Conservation (phyloP, 176 grass and related monocot species). For the Oryza meridionalis region DNA sequence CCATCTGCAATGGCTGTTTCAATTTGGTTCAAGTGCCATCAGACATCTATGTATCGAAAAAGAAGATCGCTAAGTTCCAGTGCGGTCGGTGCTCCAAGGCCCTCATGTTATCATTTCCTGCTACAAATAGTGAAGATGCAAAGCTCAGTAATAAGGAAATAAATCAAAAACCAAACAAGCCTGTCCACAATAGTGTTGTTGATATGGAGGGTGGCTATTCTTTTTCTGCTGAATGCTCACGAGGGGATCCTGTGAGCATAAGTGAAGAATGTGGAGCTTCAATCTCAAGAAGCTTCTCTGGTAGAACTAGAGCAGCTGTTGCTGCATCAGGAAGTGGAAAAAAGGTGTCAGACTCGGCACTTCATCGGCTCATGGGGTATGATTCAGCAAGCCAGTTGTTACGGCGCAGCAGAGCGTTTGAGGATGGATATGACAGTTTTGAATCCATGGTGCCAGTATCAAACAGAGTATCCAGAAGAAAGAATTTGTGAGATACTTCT, state of each 20-base stretch:
- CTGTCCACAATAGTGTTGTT: not conserved
- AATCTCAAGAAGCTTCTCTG: slow-evolving; percentile 56
- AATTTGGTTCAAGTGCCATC: slow-evolving; percentile 83
- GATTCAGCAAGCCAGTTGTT: slow-evolving; percentile 87
- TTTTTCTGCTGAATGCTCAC: slow-evolving; percentile 31
- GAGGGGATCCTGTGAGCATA: slow-evolving; percentile 38
- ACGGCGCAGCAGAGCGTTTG: slow-evolving; percentile 44
- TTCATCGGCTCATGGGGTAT: slow-evolving; percentile 97
- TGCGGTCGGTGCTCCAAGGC: slow-evolving; percentile 78
- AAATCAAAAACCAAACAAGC: slow-evolving; percentile 3
- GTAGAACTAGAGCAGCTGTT: slow-evolving; percentile 37
- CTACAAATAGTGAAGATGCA: not conserved
- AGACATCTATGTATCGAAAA: slow-evolving; percentile 68
- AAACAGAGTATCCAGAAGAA: slow-evolving; percentile 56
- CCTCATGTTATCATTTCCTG: slow-evolving; percentile 68
- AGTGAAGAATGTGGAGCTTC: slow-evolving; percentile 55
- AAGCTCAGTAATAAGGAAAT: slow-evolving; percentile 23
- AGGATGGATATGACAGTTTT: slow-evolving; percentile 65
- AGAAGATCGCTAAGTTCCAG: slow-evolving; percentile 63
- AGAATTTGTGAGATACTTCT: slow-evolving; percentile 40
- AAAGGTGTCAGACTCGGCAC: slow-evolving; percentile 49
- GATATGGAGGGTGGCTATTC: slow-evolving; percentile 35
- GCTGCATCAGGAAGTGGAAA: slow-evolving; percentile 38
- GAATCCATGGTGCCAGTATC: slow-evolving; percentile 64
- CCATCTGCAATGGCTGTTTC: slow-evolving; percentile 75